Evolutionary conservation across 805 yeast genomes (phyloP).

Genomic region (Ogataea parapolymorpha): DNA sequence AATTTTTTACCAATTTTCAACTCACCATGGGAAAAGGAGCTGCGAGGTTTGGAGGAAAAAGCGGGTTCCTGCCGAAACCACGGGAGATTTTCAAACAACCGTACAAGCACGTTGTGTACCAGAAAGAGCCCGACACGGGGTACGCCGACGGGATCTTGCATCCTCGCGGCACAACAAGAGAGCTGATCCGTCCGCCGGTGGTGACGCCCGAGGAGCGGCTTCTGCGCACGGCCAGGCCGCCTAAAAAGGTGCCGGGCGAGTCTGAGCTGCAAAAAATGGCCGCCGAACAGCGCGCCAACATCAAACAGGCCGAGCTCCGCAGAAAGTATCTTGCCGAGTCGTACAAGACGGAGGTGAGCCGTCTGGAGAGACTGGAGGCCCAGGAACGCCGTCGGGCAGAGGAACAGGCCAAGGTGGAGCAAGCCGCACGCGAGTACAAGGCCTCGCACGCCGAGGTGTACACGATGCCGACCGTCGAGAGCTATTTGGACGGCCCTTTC

Average conservation of each 20-base stretch:
- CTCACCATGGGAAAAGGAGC: constrained; percentile 46
- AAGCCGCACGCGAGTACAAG: constrained; percentile 38
- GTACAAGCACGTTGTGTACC: constrained; percentile 48
- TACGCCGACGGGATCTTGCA: constrained; percentile 69
- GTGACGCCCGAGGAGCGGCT: constrained; percentile 62
- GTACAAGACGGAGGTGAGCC: constrained; percentile 38
- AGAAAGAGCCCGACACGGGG: constrained; percentile 52
- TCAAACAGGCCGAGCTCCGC: constrained; percentile 61
- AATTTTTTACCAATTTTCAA: constrained; percentile 10
- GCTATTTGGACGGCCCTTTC: constrained; percentile 61
- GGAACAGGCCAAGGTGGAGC: constrained; percentile 24
- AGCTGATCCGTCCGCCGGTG: constrained; percentile 49
- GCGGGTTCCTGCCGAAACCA: constrained; percentile 79
- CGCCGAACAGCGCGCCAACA: constrained; percentile 41
- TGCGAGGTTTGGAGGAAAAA: constrained; percentile 56
- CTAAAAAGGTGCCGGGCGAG: constrained; percentile 33
- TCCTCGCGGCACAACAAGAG: constrained; percentile 62
- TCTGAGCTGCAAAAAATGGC: constrained; percentile 36
- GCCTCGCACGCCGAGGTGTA: constrained; percentile 52
- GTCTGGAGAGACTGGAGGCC: constrained; percentile 32
- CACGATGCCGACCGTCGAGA: constrained; percentile 79
- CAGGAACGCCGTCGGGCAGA: constrained; percentile 24
- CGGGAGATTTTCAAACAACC: constrained; percentile 75
- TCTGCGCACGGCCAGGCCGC: constrained; percentile 46
- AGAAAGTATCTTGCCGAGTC: constrained; percentile 67